Base-by-base conservation (phyloP, 306 rosid genomes). In the Malus orientalis region DNA sequence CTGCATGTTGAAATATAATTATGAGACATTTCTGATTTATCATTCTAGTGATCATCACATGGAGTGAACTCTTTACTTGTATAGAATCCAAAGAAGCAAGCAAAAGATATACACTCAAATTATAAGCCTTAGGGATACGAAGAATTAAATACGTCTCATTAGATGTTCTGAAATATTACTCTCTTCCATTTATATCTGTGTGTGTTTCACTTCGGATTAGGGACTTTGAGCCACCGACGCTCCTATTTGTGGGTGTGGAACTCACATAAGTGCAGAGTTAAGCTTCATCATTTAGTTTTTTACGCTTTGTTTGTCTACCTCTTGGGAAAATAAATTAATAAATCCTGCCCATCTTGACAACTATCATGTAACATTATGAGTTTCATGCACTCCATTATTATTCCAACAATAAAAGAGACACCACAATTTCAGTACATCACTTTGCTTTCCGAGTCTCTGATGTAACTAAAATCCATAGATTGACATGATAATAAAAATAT, bases 1-100 rank as follows among this genome's bases (percentile, higher is more conserved):
- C 99, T 96, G 88, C 69, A 79, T 33, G 57, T 63, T 47, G 23
- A 66, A 81, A 76, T 64, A 64, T 60, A 79, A 64, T 65, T 10
- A 58, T 36, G 51, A 47, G 64, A 70, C 33, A 40, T 51, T 68
- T 55, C 58, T 69, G 55, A 25, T 69, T 57, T 62, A 77, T 51
- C 75, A 36, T 58, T 67, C 74, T 53, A 54, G 69, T 20, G 23
- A 44, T 54, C 30, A 73, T 60, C 44, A 18, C 7, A 74, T 42
- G 69, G 44, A 74, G 58, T 59, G 19, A 30, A n/a, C 44, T 49
- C n/a, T 36, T 36, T 36, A 36, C 40, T 33, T 55, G 53, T 12
- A 72, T 15, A 73, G 16, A 38, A 59, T 59, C 76, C 67, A 59
- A 23, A 71, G 32, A 30, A 33, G 51, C 25, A 38, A 59, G 38